phyloP scores from a whole-genome alignment of 192 early-diverging fungal species.

The Tieghemiomyces parasiticus region DNA sequence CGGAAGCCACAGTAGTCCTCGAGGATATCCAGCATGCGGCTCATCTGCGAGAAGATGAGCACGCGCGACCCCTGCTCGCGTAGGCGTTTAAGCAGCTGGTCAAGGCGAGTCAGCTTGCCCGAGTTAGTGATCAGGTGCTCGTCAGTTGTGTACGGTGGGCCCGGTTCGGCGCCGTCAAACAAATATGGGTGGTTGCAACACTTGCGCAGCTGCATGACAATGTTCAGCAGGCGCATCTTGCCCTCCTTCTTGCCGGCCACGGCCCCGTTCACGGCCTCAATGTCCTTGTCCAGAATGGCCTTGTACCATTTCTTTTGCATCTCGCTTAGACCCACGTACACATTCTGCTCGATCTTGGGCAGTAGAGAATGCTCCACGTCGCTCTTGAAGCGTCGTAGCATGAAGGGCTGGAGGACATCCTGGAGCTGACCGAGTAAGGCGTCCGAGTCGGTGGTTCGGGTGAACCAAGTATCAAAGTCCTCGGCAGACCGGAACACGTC shows the following conservation, averaged over 20 bases:
- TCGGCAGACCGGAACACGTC: constrained; percentile 91
- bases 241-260: constrained; percentile 56
- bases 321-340: constrained; percentile 82
- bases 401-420: constrained; percentile 44
- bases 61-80: constrained; percentile 88
- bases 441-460: constrained; percentile 30
- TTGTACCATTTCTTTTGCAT: constrained; percentile 98
- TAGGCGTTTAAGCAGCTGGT: constrained; percentile 66
- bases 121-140: constrained; percentile 89
- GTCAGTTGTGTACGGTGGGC: constrained; percentile 93
- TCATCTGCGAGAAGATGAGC: constrained; percentile 96
- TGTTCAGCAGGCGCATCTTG: constrained; percentile 86
- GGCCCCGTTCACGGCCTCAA: constrained; percentile 87
- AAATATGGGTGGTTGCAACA: constrained; percentile 88
- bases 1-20: constrained; percentile 94
- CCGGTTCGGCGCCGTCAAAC: constrained; percentile 85
- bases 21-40: constrained; percentile 90
- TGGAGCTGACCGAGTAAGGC: constrained; percentile 57
- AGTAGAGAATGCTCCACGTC: constrained; percentile 93
- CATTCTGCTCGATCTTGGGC: constrained; percentile 85
- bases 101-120: constrained; percentile 87
- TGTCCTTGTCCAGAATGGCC: constrained; percentile 89
- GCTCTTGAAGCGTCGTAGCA: constrained; percentile 78
- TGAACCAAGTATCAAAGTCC: constrained; percentile 93
- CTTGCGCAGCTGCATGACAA: constrained; percentile 90